These are phyloP conservation scores for Peterozyma toletana DNA, from an alignment of 805 yeast species.

Conservation along the genomic window DNA sequence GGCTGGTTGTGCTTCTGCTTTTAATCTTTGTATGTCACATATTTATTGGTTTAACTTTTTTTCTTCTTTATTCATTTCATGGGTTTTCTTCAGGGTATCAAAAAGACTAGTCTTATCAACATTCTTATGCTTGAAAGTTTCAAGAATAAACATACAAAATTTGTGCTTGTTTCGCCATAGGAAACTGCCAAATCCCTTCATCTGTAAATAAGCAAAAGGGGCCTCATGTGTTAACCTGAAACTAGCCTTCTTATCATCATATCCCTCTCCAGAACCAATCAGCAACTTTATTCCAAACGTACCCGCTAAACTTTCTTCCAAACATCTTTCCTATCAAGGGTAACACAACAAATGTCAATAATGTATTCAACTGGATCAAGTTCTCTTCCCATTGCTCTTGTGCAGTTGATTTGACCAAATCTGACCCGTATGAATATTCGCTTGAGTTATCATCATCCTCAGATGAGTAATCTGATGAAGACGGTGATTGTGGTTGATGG, in stretches of 20 bases:
- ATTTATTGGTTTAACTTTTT: too few relatives aligned
- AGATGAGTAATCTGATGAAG: not conserved
- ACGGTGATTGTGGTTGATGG: too few relatives aligned
- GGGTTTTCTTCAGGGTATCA: too few relatives aligned
- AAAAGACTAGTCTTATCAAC: too few relatives aligned
- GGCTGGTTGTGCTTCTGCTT: too few relatives aligned
- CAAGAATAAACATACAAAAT: too few relatives aligned
- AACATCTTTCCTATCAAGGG: constrained; percentile 63
- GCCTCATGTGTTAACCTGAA: not conserved
- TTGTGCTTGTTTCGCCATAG: too few relatives aligned
- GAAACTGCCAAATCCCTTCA: too few relatives aligned
- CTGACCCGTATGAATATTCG: constrained; percentile 24
- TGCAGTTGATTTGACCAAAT: constrained; percentile 28
- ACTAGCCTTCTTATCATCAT: not conserved
- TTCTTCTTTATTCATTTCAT: too few relatives aligned
- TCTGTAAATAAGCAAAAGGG: too few relatives aligned
- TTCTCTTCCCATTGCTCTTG: constrained; percentile 75
- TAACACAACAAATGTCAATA: constrained; percentile 50
- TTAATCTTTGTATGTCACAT: too few relatives aligned
- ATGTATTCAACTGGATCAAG: constrained; percentile 47
- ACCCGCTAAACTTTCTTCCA: constrained; percentile 53
- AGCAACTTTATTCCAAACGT: constrained; percentile 23
- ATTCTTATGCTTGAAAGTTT: too few relatives aligned
- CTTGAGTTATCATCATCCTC: constrained; percentile 13
- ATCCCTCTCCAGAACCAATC: constrained; percentile 8